These are phyloP conservation scores for Lentinula guzmanii DNA, from an alignment of 768 basidiomycete genomes.

Conservation along the genomic window DNA sequence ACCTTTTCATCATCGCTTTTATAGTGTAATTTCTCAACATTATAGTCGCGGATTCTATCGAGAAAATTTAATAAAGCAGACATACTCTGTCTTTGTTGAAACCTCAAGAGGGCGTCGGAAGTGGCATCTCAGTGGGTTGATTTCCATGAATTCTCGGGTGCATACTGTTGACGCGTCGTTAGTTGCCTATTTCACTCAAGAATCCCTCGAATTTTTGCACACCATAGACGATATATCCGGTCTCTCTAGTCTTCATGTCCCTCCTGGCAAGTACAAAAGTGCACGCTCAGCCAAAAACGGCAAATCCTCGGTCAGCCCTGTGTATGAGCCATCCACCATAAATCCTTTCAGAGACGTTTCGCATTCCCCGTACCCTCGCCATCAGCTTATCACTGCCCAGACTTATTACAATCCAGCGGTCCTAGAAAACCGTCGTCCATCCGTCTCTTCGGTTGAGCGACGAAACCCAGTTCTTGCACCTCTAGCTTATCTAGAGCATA, in stretches of 20 bases:
- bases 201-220: constrained; percentile 47
- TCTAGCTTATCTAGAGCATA: constrained; percentile 54
- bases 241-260: constrained; percentile 48
- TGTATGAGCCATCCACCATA: constrained; percentile 9
- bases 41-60: constrained; percentile 24
- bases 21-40: constrained; percentile 12
- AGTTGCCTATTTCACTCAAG: constrained; percentile 78
- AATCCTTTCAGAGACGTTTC: constrained; percentile 14
- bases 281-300: constrained; percentile 48
- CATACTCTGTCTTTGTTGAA: constrained; percentile 74
- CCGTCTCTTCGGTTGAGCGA: neutral
- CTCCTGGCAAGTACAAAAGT: constrained; percentile 56
- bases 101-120: constrained; percentile 61
- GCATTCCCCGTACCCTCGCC: constrained; percentile 21
- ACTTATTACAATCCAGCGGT: neutral
- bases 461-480: constrained; percentile 41
- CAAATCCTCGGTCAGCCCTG: constrained; percentile 14
- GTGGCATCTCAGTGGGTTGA: constrained; percentile 70
- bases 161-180: constrained; percentile 6
- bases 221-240: constrained; percentile 56
- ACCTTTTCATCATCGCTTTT: neutral
- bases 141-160: constrained; percentile 2
- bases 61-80: constrained; percentile 66
- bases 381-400: constrained; percentile 12
- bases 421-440: neutral